These are phyloP conservation scores for Rhizopogon roseolus DNA, from an alignment of 768 basidiomycete species.

Conservation along the genomic window DNA sequence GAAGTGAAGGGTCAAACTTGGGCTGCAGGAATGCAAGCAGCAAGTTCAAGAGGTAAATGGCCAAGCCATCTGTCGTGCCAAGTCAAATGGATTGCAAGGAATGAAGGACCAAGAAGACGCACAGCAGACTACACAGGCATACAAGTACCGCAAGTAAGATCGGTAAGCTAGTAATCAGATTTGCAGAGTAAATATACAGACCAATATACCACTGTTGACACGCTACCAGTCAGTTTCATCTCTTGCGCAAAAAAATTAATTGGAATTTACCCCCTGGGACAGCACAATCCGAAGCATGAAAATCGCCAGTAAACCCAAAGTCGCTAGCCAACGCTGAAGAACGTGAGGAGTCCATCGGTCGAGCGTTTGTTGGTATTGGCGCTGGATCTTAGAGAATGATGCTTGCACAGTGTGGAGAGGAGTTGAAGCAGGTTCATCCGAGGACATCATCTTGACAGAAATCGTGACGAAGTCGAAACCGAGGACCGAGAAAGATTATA, in stretches of 20 bases:
- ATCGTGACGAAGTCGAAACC: conserved; percentile 5
- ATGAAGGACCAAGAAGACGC: conserved; percentile 26
- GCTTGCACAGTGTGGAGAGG: conserved; percentile 25
- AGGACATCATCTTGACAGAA: conserved; percentile 25
- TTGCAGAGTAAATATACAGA: conserved; percentile 34
- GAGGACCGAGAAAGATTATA: not conserved
- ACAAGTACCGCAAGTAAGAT: not conserved
- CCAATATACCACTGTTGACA: conserved; percentile 83
- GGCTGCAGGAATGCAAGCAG: conserved; percentile 97
- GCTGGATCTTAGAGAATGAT: conserved; percentile 41
- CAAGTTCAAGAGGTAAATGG: conserved; percentile 94
- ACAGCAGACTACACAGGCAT: conserved; percentile 56
- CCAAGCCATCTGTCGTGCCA: conserved; percentile 64
- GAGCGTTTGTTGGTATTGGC: conserved; percentile 83
- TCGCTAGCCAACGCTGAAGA: conserved; percentile 84
- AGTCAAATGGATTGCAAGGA: not conserved
- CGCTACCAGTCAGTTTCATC: conserved; percentile 6
- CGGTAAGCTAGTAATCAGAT: not conserved
- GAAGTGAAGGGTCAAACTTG: conserved; percentile 93
- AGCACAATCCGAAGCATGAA: conserved; percentile 86
- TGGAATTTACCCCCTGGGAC: conserved; percentile 76
- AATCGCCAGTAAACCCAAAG: conserved; percentile 60
- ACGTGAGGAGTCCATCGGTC: conserved; percentile 91
- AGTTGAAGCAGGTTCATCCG: conserved; percentile 23
- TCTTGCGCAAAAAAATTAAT: not conserved